Conservation (phyloP, 2,329 filamentous ascomycete genomes). For the Aureobasidium vineae region DNA sequence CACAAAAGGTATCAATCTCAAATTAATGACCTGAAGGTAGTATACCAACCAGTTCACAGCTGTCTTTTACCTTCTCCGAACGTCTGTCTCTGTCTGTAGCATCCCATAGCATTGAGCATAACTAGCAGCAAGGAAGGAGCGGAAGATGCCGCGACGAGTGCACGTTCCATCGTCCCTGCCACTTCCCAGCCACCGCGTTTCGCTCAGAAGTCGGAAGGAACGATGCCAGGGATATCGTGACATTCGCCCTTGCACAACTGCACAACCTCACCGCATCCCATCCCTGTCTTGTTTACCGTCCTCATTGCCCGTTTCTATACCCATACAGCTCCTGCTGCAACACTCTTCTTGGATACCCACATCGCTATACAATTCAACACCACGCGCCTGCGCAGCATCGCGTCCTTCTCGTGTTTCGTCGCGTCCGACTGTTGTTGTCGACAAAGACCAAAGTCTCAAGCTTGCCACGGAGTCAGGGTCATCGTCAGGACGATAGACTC, state of each 20-base stretch:
- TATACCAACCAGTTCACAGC: neutral
- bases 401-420: constrained; percentile 14
- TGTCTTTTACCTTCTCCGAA: neutral
- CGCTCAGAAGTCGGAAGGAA: neutral
- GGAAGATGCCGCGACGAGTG: neutral
- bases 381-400: neutral
- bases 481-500: constrained; percentile 13
- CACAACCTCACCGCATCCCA: constrained; percentile 12
- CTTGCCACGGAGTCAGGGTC: constrained; percentile 8
- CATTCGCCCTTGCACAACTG: constrained; percentile 24
- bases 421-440: constrained; percentile 12
- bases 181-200: constrained; percentile 10
- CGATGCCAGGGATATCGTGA: constrained; percentile 3
- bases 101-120: neutral
- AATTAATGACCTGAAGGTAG: too few relatives aligned
- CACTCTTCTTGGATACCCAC: neutral
- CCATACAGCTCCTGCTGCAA: neutral
- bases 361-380: neutral
- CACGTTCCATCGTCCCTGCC: constrained; percentile 2
- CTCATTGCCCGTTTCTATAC: neutral
- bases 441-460: neutral
- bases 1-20: neutral
- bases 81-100: neutral
- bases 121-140: neutral
- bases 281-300: constrained; percentile 12